phyloP scores from a whole-genome alignment of 2,329 filamentous ascomycete genomes.

The Ustulina deusta region DNA sequence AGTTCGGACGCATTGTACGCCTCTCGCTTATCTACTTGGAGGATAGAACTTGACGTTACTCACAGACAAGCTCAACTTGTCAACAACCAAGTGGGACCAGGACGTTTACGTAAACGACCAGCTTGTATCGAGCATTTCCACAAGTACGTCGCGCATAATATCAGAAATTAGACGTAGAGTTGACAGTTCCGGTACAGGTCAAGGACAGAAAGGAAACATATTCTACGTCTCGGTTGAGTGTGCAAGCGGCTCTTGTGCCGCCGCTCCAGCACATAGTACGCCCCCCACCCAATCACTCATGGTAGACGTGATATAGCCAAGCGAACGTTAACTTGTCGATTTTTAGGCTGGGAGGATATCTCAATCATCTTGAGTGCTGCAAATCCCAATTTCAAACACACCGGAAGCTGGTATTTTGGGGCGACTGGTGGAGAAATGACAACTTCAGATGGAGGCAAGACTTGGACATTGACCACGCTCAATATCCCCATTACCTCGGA shows the following conservation, averaged over 20 bases:
- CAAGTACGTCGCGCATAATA: constrained; percentile 10
- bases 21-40: not conserved
- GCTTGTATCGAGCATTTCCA: constrained; percentile 19
- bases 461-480: constrained; percentile 24
- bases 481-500: constrained; percentile 15
- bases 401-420: constrained; percentile 21
- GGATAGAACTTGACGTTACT: not conserved
- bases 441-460: constrained; percentile 22
- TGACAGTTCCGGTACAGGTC: constrained; percentile 16
- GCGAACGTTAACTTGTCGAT: not conserved
- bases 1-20: constrained; percentile 27
- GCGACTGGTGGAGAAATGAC: constrained; percentile 31
- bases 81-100: constrained; percentile 26
- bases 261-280: constrained; percentile 28
- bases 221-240: constrained; percentile 30
- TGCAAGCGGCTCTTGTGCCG: constrained; percentile 22
- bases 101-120: constrained; percentile 18
- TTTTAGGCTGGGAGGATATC: constrained; percentile 25
- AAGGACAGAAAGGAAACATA: constrained; percentile 25
- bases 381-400: constrained; percentile 19
- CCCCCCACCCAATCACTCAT: not conserved
- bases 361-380: constrained; percentile 16
- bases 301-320: not conserved
- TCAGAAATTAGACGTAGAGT: not conserved
- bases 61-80: constrained; percentile 20